Evolutionary conservation across 2,329 filamentous ascomycete genomes (phyloP), one percentile per base, ranked within the genome.

Genomic region (Trichocomaceae sp.): DNA sequence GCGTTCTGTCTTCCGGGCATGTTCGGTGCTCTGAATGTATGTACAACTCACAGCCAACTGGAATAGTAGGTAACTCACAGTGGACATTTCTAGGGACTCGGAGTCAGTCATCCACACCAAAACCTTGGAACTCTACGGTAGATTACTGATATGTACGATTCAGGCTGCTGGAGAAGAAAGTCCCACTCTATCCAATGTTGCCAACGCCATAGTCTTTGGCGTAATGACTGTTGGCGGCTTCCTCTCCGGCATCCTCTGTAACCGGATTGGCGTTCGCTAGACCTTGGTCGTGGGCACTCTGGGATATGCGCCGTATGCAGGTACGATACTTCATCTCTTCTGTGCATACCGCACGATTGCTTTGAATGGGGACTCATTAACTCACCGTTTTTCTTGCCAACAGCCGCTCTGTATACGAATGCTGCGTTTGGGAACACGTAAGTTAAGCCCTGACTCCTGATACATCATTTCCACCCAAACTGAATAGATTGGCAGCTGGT

Each of bases 251-350:
- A 35, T 39, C 17, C 47, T 53, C 19, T 53, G 50, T 47, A 53
- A 53, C 35, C n/a, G 50, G 5, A 53, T 53, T 53, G 50, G 42
- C 9, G 26, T 53, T 23, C 23, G 29, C 5, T 39, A 29, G 41
- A 53, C 50, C n/a, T 20, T 53, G 12, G 15, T 53, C 2, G 17
- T 53, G 13, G 50, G 50, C 19, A 53, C 42, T 1, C 19, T 53
- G 20, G 50, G 50, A 20, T 53, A 47, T 47, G 50, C 50, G 13
- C 50, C 42, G n/a, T 53, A 47, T 37, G 50, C 17, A 23, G 50
- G 50, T 53, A 53, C 9, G 31, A n/a, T 47, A 17, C 45, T 12
- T 23, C n/a, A 10, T 22, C 31, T 47, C 10, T 44, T 44, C 15
- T 39, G 35, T 39, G 15, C 15, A 10, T 9, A 12, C 12, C n/a